phyloP scores from a whole-genome alignment of 768 basidiomycete genomes.

The Strobilomyces confusus region DNA sequence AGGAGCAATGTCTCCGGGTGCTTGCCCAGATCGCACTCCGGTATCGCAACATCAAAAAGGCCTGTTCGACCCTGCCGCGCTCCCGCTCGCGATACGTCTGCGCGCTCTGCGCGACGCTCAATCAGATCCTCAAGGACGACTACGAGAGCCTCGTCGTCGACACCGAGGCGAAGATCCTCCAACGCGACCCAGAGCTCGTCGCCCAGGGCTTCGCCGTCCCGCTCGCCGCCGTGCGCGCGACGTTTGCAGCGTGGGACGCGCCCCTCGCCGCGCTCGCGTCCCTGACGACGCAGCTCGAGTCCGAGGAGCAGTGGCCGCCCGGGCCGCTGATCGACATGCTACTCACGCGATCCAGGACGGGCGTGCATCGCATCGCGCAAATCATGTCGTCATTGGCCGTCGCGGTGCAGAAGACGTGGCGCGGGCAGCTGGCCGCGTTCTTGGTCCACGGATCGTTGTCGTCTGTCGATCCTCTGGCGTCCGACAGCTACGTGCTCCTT shows the following conservation, averaged over 20 bases:
- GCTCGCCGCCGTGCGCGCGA: conserved; percentile 76
- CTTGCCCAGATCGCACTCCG: conserved; percentile 71
- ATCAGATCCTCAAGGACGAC: conserved; percentile 69
- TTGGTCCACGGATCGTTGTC: conserved; percentile 73
- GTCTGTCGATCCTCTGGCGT: conserved; percentile 59
- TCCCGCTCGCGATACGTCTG: conserved; percentile 74
- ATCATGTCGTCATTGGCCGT: conserved; percentile 69
- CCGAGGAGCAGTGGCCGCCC: conserved; percentile 51
- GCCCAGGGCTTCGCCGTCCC: conserved; percentile 83
- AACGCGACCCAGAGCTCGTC: conserved; percentile 71
- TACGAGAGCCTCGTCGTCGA: conserved; percentile 77
- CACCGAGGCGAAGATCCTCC: conserved; percentile 76
- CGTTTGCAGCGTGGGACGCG: conserved; percentile 85
- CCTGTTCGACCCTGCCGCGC: conserved; percentile 47
- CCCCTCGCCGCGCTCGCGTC: conserved; percentile 70
- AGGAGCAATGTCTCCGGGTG: conserved; percentile 77
- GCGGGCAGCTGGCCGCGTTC: conserved; percentile 77
- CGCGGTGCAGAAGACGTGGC: conserved; percentile 80
- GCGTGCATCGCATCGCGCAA: conserved; percentile 68
- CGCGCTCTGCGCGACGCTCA: conserved; percentile 70
- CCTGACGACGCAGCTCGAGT: conserved; percentile 60
- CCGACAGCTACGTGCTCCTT: conserved; percentile 53
- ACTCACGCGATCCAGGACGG: conserved; percentile 66
- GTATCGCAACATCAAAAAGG: conserved; percentile 67
- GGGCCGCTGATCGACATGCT: conserved; percentile 82